Evolutionary conservation across 2,329 filamentous ascomycete species (phyloP).

Genomic region (Fusarium verrucosum): DNA sequence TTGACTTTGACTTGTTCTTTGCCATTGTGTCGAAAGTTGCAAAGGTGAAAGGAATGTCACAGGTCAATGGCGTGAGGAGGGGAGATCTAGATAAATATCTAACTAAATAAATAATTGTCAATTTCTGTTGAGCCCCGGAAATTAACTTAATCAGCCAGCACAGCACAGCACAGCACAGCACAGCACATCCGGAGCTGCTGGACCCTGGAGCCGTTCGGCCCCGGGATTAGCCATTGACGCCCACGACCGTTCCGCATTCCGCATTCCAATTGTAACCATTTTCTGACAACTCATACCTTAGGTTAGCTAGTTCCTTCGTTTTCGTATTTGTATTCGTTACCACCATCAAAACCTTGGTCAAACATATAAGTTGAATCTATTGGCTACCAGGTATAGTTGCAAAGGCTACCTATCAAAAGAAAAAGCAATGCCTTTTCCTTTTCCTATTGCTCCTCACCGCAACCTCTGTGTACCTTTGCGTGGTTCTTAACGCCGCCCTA

Average conservation of each 20-base stretch:
- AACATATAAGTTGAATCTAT: conserved; percentile 26
- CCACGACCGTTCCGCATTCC: conserved; percentile 20
- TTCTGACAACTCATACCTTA: conserved; percentile 15
- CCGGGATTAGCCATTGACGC: conserved; percentile 36
- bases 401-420: neutral
- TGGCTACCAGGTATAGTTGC: conserved; percentile 2
- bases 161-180: no score
- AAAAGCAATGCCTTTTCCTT: conserved; percentile 18
- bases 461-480: conserved; percentile 5
- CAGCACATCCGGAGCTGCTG: conserved; percentile 14
- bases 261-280: conserved; percentile 21
- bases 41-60: neutral
- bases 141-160: conserved; percentile 30
- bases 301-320: conserved; percentile 24
- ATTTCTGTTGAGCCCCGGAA: conserved; percentile 33
- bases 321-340: conserved; percentile 42
- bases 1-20: conserved; percentile 34
- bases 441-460: conserved; percentile 17
- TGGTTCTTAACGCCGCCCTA: conserved; percentile 29
- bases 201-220: conserved; percentile 22
- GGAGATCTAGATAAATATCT: no score
- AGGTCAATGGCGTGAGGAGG: neutral
- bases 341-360: neutral
- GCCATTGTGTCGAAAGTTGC: conserved; percentile 22
- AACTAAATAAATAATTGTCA: neutral